These are phyloP conservation scores for Graphilbum fragrans DNA, from an alignment of 2,329 filamentous ascomycete species.

Conservation along the genomic window DNA sequence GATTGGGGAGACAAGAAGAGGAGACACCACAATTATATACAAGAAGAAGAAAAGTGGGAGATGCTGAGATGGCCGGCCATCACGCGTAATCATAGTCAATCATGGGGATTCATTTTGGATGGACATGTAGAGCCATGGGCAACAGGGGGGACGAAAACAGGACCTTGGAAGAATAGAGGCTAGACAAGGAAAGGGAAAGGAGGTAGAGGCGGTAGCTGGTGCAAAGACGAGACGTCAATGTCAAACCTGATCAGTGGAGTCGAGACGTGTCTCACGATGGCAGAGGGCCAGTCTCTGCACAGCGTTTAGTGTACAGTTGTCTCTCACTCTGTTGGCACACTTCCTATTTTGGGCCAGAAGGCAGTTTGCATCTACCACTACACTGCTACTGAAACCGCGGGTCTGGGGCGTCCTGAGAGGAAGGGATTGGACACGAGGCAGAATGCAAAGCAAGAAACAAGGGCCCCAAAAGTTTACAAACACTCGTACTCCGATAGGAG, in stretches of 20 bases:
- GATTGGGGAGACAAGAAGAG: constrained; percentile 1
- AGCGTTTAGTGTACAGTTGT: too few relatives aligned
- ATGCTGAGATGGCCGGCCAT: too few relatives aligned
- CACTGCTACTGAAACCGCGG: too few relatives aligned
- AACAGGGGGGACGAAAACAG: not conserved
- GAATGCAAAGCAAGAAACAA: too few relatives aligned
- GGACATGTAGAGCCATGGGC: not conserved
- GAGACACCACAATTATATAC: not conserved
- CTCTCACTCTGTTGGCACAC: not conserved
- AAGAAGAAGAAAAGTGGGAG: not conserved
- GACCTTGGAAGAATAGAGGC: not conserved
- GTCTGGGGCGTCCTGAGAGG: too few relatives aligned
- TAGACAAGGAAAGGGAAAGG: constrained; percentile 3
- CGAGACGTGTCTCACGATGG: constrained; percentile 11
- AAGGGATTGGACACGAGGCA: too few relatives aligned
- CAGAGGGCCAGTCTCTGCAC: not conserved
- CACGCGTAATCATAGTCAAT: too few relatives aligned
- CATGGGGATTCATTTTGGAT: too few relatives aligned
- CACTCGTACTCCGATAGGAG: too few relatives aligned
- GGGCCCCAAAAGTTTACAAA: too few relatives aligned
- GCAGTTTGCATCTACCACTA: not conserved
- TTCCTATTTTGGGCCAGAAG: not conserved
- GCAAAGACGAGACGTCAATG: not conserved
- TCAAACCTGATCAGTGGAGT: constrained; percentile 2
- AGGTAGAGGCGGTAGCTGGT: constrained; percentile 2